Evolutionary conservation across 208 protist species (phyloP), one percentile per base, ranked within the genome.

Genomic region (Trichomonas vaginalis): DNA sequence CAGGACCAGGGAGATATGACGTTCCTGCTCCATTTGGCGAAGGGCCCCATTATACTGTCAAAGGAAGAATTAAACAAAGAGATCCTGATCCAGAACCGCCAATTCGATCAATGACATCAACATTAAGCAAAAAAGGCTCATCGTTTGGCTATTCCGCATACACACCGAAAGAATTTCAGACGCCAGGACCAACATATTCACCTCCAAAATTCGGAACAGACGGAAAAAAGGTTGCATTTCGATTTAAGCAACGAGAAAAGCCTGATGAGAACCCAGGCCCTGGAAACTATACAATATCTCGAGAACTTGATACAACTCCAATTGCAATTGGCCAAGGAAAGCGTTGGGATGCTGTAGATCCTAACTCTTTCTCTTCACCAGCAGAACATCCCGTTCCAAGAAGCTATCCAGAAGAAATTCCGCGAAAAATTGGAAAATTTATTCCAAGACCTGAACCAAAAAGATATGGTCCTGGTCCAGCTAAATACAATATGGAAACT

Each of bases 31-130:
- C 40, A 2, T 92, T 92, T 32, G 86, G 86, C 17, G 45, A 45
- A n/a, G 86, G 86, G 2, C 86, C 86, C 0, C 40, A 51, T 48
- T 92, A 92, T 51, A 92, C 86, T 12, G 15, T 92, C 35, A 92
- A 92, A 51, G 86, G 86, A 92, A 48, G 86, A 92, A 14, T 39
- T 17, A 92, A 92, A 92, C 40, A 92, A 92, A 92, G 45, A 92
- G 27, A 23, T 35, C 86, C 86, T 17, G 86, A 92, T 92, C 86
- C 86, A 39, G 86, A 92, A 92, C 86, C 86, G 0, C 45, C 86
- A 39, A 56, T 92, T 51, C 42, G 42, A 17, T 48, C 42, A 47
- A 92, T 92, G 86, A 42, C 86, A 51, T 51, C 86, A 51, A 92
- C 86, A 12, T 51, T 92, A 56, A 40, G 23, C 17, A n/a, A 56